Evolutionary conservation across 768 basidiomycete genomes (phyloP), one percentile per base, ranked within the genome.

Genomic region (Daedaleopsis sinensis): DNA sequence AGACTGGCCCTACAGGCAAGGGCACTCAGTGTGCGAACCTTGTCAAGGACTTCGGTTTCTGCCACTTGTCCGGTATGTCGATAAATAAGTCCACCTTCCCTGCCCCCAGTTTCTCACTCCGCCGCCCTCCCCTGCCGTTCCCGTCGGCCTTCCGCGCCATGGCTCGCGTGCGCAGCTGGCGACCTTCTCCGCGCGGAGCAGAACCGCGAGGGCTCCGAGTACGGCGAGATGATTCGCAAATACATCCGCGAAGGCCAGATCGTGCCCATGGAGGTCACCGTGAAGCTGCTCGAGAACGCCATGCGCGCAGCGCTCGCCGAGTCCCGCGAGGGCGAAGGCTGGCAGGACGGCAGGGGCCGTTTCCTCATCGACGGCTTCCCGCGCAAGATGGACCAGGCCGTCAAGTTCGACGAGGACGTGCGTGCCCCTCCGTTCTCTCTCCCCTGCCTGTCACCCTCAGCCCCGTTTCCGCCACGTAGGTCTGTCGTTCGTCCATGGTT

Each of bases 301-400:
- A 98, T 99, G 91, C 69, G 73, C 23, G 83, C 75, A 43, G 84
- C 84, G 13, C 72, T 95, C 42, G 67, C 76, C 36, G 75, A 82
- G 69, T 68, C 68, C 19, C 74, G 71, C 52, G 58, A 75, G 0
- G 78, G 79, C 12, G 77, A 80, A 8, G 87, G 84, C 21, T 95
- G 93, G 94, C 74, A 73, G 10, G 77, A 84, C 36, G 92, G 89
- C 24, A 78, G 76, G 55, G 93, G 93, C 37, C 87, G 94, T 49
- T 99, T 98, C 81, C 81, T 98, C 68, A 88, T 99, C 63, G 96
- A 99, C 65, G 97, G 96, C 1, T 98, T 98, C 77, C 97, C 96
- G 57, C 85, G 96, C 62, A 95, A 98, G 81, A 95, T 98, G 94
- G 97, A 99, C 73, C 97, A 99, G 76, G 96, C 96, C 0, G 62